Evolutionary conservation across 805 yeast genomes (phyloP).

Genomic region (Saccharomycopsis sp.): DNA sequence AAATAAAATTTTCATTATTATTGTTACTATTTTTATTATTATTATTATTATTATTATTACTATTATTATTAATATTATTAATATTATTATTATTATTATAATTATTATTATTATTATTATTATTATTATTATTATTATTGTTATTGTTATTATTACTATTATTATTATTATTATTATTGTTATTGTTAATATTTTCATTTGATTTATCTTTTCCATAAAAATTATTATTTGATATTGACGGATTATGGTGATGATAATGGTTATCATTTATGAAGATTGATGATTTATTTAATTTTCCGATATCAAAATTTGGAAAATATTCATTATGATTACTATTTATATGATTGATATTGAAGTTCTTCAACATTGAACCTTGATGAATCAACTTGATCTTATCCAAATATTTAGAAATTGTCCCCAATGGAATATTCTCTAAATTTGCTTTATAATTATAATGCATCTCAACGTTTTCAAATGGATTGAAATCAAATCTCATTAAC

Average conservation of each 20-base stretch:
- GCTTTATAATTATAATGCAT: background rate
- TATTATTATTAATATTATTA: background rate
- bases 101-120: too few species aligned
- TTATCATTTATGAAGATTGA: too few species aligned
- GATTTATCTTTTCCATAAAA: background rate
- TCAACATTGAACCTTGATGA: too few species aligned
- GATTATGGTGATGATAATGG: too few species aligned
- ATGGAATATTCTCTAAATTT: background rate
- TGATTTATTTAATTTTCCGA: too few species aligned
- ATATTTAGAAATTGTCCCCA: constrained; percentile 1
- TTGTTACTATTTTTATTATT: too few species aligned
- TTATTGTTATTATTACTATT: background rate
- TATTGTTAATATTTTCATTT: background rate
- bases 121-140: background rate
- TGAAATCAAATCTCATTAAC: constrained; percentile 8
- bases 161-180: background rate
- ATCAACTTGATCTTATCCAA: too few species aligned
- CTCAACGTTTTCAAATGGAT: constrained; percentile 8
- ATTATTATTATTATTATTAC: background rate
- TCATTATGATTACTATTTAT: too few species aligned
- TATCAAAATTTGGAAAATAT: too few species aligned
- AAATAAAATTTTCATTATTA: too few species aligned
- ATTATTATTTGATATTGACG: too few species aligned
- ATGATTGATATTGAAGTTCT: too few species aligned
- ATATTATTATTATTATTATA: background rate